Evolutionary conservation across 768 basidiomycete genomes (phyloP), one percentile per base, ranked within the genome.

Genomic region (Boletus eberwhitei): DNA sequence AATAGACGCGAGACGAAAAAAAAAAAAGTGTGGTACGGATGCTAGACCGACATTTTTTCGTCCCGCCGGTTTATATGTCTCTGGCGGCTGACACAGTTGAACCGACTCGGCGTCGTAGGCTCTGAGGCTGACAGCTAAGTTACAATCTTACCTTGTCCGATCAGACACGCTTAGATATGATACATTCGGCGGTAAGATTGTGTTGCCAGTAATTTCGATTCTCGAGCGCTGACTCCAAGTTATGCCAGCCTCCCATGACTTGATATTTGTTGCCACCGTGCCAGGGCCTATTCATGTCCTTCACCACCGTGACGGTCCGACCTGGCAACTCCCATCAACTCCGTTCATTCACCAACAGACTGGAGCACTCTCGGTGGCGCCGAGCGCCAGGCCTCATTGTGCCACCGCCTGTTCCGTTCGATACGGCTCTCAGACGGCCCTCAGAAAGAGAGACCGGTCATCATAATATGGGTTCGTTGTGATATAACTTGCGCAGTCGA

Each of bases 41-140:
- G 42, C 32, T 52, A 14, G 32, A 21, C 26, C 17, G 24, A 48
- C 37, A 4, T 37, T 26, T 31, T 32, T 32, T 31, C 37, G 35
- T 47, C 41, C 49, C 35, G 26, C 52, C 13, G 36, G 41, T 48
- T 60, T 69, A 59, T 68, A 63, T 49, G 31, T 48, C 47, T 43
- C 39, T 53, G 54, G 66, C 52, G 66, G 65, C 65, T 66, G 66
- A 63, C 64, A 50, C 21, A 2, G 47, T 38, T 31, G 21, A 34
- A 24, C 29, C 31, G 42, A 53, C 24, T 1, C 21, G 22, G 22
- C 16, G 35, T 37, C 22, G 8, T n/a, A n/a, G 47, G n/a, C 38
- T 32, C 42, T 41, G 59, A 47, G 64, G 65, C 63, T 67, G 63
- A 59, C 64, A 43, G 14, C 8, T 17, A 5, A 43, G 14, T 6